phyloP scores from a whole-genome alignment of 495 filamentous ascomycete species.

The Copromyces sp. region DNA sequence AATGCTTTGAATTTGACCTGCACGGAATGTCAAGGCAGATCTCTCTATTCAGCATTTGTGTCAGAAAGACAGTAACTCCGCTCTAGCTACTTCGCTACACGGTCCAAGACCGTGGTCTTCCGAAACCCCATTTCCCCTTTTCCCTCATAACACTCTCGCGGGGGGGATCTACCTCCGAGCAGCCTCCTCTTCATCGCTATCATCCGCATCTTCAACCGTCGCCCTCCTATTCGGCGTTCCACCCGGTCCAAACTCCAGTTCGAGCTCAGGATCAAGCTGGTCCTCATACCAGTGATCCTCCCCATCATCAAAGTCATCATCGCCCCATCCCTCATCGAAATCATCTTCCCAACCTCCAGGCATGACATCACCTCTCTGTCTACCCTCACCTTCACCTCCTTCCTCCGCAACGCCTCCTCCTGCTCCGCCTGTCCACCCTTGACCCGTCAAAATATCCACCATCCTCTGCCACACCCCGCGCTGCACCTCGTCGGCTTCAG shows the following conservation, averaged over 20 bases:
- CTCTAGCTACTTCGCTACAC: background rate
- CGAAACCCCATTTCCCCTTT: background rate
- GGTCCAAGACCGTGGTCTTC: background rate
- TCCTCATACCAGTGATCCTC: constrained; percentile 14
- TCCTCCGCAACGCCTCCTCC: constrained; percentile 7
- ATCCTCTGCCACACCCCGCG: constrained; percentile 1
- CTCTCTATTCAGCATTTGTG: background rate
- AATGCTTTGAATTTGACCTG: background rate
- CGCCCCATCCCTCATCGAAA: background rate
- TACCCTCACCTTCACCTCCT: constrained; percentile 7
- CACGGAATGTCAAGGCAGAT: background rate
- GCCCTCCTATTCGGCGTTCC: background rate
- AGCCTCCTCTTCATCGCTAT: constrained; percentile 3
- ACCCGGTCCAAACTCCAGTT: background rate
- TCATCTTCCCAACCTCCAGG: constrained; percentile 3
- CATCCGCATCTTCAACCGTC: constrained; percentile 1
- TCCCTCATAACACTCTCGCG: background rate
- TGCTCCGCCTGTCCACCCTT: background rate
- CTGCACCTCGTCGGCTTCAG: background rate
- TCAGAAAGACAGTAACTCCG: background rate
- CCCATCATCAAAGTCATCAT: constrained; percentile 10
- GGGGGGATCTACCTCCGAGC: background rate
- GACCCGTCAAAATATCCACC: background rate
- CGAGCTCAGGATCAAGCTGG: background rate
- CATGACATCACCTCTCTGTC: constrained; percentile 5